phyloP scores from a whole-genome alignment of 306 rosid genomes.

The Psophocarpus tetragonolobus region DNA sequence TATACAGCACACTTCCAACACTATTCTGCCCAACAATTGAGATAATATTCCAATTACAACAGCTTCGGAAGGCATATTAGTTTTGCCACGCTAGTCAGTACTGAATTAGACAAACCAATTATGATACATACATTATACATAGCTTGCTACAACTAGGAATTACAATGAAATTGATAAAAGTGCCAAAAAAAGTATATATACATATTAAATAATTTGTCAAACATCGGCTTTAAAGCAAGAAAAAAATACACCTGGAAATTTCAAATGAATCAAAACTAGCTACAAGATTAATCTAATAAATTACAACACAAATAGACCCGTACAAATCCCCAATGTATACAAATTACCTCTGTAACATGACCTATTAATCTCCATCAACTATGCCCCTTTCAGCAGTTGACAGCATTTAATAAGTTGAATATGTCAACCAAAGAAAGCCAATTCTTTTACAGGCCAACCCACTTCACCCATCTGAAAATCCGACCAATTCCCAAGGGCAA shows the following conservation, averaged over 20 bases:
- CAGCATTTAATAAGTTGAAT: conserved; percentile 15
- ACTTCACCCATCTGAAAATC: conserved; percentile 92
- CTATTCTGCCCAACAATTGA: too few species aligned
- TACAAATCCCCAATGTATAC: conserved; percentile 57
- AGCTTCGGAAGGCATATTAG: too few species aligned
- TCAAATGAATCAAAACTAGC: conserved; percentile 58
- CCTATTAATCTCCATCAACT: conserved; percentile 35
- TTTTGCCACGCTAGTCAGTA: too few species aligned
- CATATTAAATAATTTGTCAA: conserved; percentile 37
- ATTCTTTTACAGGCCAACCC: conserved; percentile 76
- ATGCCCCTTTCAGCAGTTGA: conserved; percentile 5
- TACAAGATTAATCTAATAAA: conserved; percentile 54
- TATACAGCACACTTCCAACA: too few species aligned
- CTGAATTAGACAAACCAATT: too few species aligned
- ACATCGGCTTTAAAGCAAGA: conserved; percentile 34
- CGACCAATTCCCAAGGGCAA: conserved; percentile 86
- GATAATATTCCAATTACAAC: too few species aligned
- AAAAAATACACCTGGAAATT: conserved; percentile 33
- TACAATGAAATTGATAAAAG: conserved; percentile 21
- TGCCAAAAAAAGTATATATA: conserved; percentile 19
- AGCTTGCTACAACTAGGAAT: background rate
- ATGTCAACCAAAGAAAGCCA: background rate
- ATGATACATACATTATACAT: background rate
- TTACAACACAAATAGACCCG: conserved; percentile 52
- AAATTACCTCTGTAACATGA: conserved; percentile 42